Evolutionary conservation across 441 rosid genomes (phyloP).

Genomic region (Geranium incanum): DNA sequence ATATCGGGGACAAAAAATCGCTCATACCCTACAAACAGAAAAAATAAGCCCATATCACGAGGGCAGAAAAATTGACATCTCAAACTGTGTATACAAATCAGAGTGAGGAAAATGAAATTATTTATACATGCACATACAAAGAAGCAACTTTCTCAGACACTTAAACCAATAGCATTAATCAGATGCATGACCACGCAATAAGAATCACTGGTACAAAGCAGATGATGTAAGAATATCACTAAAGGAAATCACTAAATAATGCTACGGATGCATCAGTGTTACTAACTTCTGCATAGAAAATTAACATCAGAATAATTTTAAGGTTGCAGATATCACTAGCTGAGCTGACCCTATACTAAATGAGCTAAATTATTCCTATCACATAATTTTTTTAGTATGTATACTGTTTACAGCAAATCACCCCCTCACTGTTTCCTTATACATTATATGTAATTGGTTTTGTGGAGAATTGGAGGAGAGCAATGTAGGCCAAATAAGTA

Average conservation of each 20-base stretch:
- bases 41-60: not conserved
- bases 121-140: not conserved
- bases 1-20: conserved; percentile 81
- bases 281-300: not conserved
- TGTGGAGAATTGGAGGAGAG: not conserved
- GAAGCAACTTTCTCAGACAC: not conserved
- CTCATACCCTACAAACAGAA: conserved; percentile 77
- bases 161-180: not conserved
- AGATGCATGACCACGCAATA: not conserved
- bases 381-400: not conserved
- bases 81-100: not conserved
- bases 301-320: not conserved
- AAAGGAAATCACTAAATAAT: not conserved
- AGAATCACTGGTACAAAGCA: not conserved
- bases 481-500: not conserved
- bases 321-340: not conserved
- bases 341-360: not conserved
- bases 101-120: not conserved
- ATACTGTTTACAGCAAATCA: not conserved
- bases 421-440: not conserved
- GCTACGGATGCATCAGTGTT: not conserved
- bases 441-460: not conserved
- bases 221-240: not conserved
- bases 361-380: not conserved
- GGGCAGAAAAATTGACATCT: not conserved